Evolutionary conservation across 257 asterid genomes (phyloP).

Genomic region (Plantago elongata): DNA sequence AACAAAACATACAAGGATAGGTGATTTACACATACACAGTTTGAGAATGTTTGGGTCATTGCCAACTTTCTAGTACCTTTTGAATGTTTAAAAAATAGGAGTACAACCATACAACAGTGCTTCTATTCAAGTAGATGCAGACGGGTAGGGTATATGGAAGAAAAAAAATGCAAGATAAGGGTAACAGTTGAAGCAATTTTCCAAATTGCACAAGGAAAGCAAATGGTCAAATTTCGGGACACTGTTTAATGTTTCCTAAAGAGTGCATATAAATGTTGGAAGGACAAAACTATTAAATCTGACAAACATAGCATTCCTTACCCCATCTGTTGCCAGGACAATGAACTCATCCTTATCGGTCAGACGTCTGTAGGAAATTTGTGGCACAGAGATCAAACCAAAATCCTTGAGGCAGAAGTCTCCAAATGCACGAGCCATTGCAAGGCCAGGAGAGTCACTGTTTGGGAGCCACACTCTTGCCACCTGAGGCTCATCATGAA

Average conservation of each 20-base stretch:
- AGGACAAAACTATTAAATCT: neutral
- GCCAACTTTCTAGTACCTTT: neutral
- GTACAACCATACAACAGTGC: neutral
- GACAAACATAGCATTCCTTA: slow-evolving; percentile 14
- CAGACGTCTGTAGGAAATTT: slow-evolving; percentile 48
- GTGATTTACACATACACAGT: neutral
- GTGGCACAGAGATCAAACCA: slow-evolving; percentile 72
- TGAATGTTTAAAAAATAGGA: neutral
- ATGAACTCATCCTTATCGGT: slow-evolving; percentile 54
- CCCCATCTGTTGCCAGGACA: slow-evolving; percentile 72
- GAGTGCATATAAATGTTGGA: neutral
- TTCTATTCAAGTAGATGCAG: neutral
- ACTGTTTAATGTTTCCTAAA: neutral
- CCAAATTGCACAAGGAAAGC: neutral
- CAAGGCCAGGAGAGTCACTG: slow-evolving; percentile 64
- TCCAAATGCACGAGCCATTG: slow-evolving; percentile 81
- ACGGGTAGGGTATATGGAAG: too few species aligned
- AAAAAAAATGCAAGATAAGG: neutral
- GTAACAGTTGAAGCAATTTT: neutral
- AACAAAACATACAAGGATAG: neutral
- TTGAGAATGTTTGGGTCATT: neutral
- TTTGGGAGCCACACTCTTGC: slow-evolving; percentile 73
- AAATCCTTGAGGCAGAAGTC: slow-evolving; percentile 74
- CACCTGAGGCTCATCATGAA: slow-evolving; percentile 63
- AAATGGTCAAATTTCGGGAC: neutral